Evolutionary conservation across 352 stramenopile genomes (phyloP).

Genomic region (Globisporangium cederbergense): DNA sequence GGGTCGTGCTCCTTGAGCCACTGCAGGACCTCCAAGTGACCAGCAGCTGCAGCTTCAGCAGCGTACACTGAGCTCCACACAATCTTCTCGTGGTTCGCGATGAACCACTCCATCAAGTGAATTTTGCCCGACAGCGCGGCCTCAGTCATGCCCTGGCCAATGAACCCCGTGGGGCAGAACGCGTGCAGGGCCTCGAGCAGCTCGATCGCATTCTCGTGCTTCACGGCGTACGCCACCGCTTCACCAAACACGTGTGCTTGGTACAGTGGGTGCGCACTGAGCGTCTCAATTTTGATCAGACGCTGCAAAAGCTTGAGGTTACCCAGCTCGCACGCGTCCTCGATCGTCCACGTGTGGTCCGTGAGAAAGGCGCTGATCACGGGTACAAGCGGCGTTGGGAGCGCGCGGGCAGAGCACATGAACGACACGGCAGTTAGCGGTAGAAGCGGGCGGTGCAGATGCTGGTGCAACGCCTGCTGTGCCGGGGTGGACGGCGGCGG

Average conservation of each 20-base stretch:
- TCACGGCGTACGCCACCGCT: neutral
- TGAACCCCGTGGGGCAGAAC: conserved; percentile 1
- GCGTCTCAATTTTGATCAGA: neutral
- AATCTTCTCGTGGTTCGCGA: neutral
- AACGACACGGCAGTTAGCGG: neutral
- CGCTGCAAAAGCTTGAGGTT: neutral
- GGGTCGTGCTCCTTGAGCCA: neutral
- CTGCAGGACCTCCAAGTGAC: neutral
- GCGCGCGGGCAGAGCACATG: neutral
- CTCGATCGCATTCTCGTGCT: neutral
- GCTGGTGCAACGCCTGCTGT: neutral
- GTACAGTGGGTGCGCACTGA: neutral
- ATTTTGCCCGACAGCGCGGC: neutral
- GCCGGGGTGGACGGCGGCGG: neutral
- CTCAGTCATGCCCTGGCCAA: neutral
- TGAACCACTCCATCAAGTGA: conserved; percentile 1
- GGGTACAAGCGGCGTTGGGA: neutral
- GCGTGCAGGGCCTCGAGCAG: neutral
- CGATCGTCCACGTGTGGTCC: conserved; percentile 3
- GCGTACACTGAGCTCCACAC: neutral
- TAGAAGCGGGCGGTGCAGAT: neutral
- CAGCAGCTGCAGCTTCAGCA: neutral
- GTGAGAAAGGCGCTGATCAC: conserved; percentile 5
- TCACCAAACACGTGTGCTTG: neutral
- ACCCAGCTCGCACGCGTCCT: conserved; percentile 3